A percentile compares a stretch with the other conserved stretches of the same genome.
These are phyloP conservation scores for Fusarium xyrophilum DNA, from an alignment of 2,329 filamentous ascomycete genomes.

Conservation along the genomic window DNA sequence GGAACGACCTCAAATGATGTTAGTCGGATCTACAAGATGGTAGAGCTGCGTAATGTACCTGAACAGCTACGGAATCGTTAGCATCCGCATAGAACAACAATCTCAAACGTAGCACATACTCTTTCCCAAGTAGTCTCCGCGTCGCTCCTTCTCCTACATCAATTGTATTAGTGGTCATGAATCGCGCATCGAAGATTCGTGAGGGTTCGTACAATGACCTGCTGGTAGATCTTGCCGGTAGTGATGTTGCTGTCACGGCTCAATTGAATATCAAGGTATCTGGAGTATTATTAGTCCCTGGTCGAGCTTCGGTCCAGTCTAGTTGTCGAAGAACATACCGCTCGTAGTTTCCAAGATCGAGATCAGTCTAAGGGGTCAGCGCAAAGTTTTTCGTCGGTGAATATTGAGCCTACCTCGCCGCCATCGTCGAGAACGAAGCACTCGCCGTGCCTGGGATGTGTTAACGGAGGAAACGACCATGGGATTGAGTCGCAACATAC, in stretches of 20 bases:
- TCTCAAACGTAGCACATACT: slow-evolving; percentile 3
- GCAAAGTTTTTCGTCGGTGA: not conserved
- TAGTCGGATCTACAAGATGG: not conserved
- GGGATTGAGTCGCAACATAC: slow-evolving; percentile 27
- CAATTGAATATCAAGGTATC: slow-evolving; percentile 80
- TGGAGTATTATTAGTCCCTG: not conserved
- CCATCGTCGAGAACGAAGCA: slow-evolving; percentile 85
- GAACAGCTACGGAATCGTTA: slow-evolving; percentile 16
- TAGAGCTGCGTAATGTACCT: slow-evolving; percentile 2
- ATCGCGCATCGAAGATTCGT: not conserved
- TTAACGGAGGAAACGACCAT: slow-evolving; percentile 1
- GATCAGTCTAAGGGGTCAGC: slow-evolving; percentile 49
- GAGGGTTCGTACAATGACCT: slow-evolving; percentile 72
- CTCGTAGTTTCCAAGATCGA: slow-evolving; percentile 66
- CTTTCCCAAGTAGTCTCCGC: slow-evolving; percentile 56
- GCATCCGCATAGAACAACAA: not conserved
- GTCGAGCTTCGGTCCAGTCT: not conserved
- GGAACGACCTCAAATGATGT: slow-evolving; percentile 62
- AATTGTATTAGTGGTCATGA: not conserved
- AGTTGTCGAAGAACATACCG: slow-evolving; percentile 38
- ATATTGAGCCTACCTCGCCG: slow-evolving; percentile 22
- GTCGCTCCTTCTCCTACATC: slow-evolving; percentile 62
- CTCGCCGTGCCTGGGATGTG: slow-evolving; percentile 75
- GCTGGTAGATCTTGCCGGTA: slow-evolving; percentile 93
- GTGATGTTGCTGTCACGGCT: slow-evolving; percentile 94